Conservation (phyloP, 192 early-diverging fungal species). For the Dimargaris verticillata region DNA sequence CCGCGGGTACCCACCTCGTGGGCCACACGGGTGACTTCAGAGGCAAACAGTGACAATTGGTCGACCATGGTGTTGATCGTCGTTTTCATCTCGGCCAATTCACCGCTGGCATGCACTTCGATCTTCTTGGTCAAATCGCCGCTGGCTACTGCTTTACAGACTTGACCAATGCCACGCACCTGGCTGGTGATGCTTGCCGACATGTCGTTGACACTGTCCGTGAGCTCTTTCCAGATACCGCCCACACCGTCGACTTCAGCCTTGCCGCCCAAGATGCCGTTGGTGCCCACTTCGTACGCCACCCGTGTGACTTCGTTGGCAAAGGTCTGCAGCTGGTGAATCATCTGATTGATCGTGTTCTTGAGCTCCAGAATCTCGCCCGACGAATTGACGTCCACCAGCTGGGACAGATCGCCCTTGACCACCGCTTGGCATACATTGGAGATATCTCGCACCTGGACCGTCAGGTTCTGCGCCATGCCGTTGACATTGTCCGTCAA, state of each 20-base stretch:
- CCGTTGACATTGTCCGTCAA: conserved; percentile 38
- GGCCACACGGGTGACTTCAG: conserved; percentile 39
- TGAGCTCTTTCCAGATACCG: conserved; percentile 42
- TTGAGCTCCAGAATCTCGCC: conserved; percentile 34
- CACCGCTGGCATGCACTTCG: conserved; percentile 31
- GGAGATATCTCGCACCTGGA: conserved; percentile 34
- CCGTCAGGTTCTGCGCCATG: conserved; percentile 38
- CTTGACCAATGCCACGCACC: conserved; percentile 40
- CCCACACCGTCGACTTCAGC: conserved; percentile 34
- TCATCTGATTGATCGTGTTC: conserved; percentile 32
- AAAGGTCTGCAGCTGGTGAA: conserved; percentile 36
- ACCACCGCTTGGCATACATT: conserved; percentile 29
- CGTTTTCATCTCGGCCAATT: conserved; percentile 34
- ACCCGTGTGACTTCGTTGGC: conserved; percentile 41
- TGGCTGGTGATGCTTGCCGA: conserved; percentile 36
- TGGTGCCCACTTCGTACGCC: conserved; percentile 37
- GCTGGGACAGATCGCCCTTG: conserved; percentile 28
- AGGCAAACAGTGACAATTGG: conserved; percentile 33
- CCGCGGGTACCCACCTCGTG: conserved; percentile 40
- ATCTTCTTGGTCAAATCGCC: conserved; percentile 39
- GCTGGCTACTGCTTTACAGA: conserved; percentile 37
- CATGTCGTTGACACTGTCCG: conserved; percentile 46
- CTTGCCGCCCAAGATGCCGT: conserved; percentile 41
- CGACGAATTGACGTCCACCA: conserved; percentile 23
- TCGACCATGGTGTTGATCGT: conserved; percentile 45